Percentiles rank a stretch among this genome's conserved stretches.
These are phyloP conservation scores for Russula emetica DNA, from an alignment of 768 basidiomycete genomes.

Conservation along the genomic window DNA sequence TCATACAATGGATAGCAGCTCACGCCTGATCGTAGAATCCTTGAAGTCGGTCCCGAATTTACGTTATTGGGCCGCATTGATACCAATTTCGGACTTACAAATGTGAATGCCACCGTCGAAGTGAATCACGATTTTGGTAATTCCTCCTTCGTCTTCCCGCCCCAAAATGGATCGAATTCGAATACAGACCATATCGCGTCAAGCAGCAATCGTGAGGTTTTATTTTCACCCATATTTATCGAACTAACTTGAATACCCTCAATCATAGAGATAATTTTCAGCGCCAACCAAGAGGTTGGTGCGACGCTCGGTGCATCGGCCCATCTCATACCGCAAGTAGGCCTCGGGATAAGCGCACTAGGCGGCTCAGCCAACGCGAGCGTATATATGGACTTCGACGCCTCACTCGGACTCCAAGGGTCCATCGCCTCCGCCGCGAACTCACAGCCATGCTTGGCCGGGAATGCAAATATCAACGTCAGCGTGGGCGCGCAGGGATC, in stretches of 20 bases:
- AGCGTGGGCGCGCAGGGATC: neutral
- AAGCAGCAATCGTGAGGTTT: too few species aligned
- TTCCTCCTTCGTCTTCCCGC: neutral
- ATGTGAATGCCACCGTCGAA: neutral
- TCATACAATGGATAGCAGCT: neutral
- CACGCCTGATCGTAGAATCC: neutral
- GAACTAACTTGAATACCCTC: too few species aligned
- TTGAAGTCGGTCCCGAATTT: neutral
- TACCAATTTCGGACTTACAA: neutral
- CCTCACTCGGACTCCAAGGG: too few species aligned
- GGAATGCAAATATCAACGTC: too few species aligned
- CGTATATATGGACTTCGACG: slow-evolving; percentile 7
- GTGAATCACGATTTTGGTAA: neutral
- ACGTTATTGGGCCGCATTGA: neutral
- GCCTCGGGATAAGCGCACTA: slow-evolving; percentile 4
- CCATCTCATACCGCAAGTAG: slow-evolving; percentile 45
- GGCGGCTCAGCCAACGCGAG: neutral
- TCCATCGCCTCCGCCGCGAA: too few species aligned
- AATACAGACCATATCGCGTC: too few species aligned
- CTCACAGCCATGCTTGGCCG: too few species aligned
- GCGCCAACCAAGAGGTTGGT: neutral
- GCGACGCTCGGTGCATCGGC: slow-evolving; percentile 38
- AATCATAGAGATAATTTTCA: too few species aligned
- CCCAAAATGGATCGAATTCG: neutral
- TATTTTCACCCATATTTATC: too few species aligned